Evolutionary conservation across 139 green algal genomes (phyloP), one percentile per base, ranked within the genome.

Genomic region (Nannochloris sp.): DNA sequence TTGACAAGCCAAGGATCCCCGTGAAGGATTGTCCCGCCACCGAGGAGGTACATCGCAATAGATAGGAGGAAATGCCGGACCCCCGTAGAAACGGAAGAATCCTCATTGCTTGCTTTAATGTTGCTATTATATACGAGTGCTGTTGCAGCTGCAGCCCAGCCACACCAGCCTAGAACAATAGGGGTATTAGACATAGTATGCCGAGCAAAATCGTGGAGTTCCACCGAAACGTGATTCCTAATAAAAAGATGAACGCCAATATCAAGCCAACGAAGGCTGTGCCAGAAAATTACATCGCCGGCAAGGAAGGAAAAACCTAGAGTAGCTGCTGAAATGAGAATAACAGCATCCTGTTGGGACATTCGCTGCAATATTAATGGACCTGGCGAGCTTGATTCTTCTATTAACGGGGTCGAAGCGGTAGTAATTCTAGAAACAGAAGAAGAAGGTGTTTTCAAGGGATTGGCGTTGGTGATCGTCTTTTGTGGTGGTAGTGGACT

Each of bases 131-230:
- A 15, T 7, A 9, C 54, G 24, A 51, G 19, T 27, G 42, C 42
- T 34, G 13, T 7, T 47, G 25, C 19, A 13, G 14, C 10, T 8
- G 24, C 19, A 15, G 10, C 38, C 65, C 65, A 72, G 35, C 65
- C 65, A 1, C 30, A 25, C 19, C 62, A 31, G 24, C 55, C 55
- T 8, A 32, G 3, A 0, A 51, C 39, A 47, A 72, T 72, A 19
- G 30, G 27, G 0, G 36, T 34, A 25, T 72, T 56, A 6, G 55
- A 66, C 31, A 72, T 23, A 1, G 66, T 46, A 46, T 56, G 65
- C 46, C 60, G 42, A 19, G 42, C 42, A 19, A 51, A 51, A 51
- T 51, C 42, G 42, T 51, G 42, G 19, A 51, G 19, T 19, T 51
- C 19, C 19, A 51, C 19, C 19, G 42, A 51, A 19, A 51, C 42